Evolutionary conservation across 1,139 yeast species (phyloP), one percentile per base, ranked within the genome.

Genomic region (Candida sp.): DNA sequence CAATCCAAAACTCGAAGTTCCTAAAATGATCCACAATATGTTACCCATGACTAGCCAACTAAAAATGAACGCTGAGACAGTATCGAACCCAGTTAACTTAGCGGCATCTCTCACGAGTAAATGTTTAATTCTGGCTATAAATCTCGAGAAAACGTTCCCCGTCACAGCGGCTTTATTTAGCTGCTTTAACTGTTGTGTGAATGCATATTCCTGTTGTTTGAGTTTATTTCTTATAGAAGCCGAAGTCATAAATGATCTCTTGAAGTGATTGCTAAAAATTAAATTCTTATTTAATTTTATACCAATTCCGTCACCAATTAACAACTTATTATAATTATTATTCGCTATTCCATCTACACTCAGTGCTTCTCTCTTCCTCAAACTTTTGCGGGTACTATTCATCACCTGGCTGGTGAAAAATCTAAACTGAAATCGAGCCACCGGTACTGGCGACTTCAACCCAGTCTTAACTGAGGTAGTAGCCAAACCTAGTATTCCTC

Each of bases 1-100:
- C 30, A 84, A 72, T 2, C 80, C 81, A 55, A 82, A 81, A 0
- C 87, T 82, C 1, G 87, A 82, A 2, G 87, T 82, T 3, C 87
- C 86, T 38, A 81, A 57, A 0, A 81, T 60, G n/a, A 82, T 60
- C 87, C 87, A 82, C 21, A 79, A 54, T 5, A 77, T 56, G 51
- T 77, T 77, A 3, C 82, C 81, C 71, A 78, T 66, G 11, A 79
- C 73, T 37, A 77, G 49, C 79, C 81, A 77, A 2, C 82, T 79
- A n/a, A n/a, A n/a, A 37, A 79, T 75, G 53, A 82, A 67, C 0
- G 87, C 84, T 0, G 84, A 75, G 5, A 76, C 56, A 2, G 55
- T 41, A 49, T 81, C 84, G 53, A 80, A 83, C 22, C 70, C 55
- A 7, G 79, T 64, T 44, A 77, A 72, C 4, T 82, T 82, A 37